These are phyloP conservation scores for Glomus cerebriforme DNA, from an alignment of 192 early-diverging fungal genomes.

Conservation along the genomic window DNA sequence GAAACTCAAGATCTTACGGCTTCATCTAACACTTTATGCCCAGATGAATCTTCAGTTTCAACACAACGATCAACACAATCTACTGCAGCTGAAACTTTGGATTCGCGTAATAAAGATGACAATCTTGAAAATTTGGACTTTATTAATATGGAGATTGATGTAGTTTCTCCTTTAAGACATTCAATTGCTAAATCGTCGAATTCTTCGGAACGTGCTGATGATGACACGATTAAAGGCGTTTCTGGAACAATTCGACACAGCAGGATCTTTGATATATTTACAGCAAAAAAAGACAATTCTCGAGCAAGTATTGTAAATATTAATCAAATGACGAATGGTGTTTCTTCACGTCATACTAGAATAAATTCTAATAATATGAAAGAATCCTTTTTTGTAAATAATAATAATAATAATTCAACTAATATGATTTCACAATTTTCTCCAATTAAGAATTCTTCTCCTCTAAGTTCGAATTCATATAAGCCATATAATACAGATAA, in stretches of 20 bases:
- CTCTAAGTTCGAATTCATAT: background rate
- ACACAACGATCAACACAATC: background rate
- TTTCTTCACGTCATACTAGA: background rate
- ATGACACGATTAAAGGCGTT: constrained; percentile 19
- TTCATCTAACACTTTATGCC: background rate
- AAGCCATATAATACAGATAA: background rate
- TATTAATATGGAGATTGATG: background rate
- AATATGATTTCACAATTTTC: background rate
- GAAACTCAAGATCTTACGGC: background rate
- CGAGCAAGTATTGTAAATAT: background rate
- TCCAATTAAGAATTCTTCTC: background rate
- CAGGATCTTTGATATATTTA: constrained; percentile 10
- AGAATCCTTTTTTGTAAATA: constrained; percentile 3
- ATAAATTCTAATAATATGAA: background rate
- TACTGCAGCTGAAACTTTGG: background rate
- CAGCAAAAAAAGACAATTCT: background rate
- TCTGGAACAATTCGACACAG: constrained; percentile 7
- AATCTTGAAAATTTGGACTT: background rate
- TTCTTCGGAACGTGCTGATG: constrained; percentile 24
- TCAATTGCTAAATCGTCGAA: constrained; percentile 9
- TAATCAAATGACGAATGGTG: background rate
- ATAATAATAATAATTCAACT: constrained; percentile 3
- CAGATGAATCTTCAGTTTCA: background rate
- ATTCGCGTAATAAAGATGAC: background rate
- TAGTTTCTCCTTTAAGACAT: background rate